Base-by-base conservation (phyloP, 495 filamentous ascomycete species). In the Tricharina praecox region DNA sequence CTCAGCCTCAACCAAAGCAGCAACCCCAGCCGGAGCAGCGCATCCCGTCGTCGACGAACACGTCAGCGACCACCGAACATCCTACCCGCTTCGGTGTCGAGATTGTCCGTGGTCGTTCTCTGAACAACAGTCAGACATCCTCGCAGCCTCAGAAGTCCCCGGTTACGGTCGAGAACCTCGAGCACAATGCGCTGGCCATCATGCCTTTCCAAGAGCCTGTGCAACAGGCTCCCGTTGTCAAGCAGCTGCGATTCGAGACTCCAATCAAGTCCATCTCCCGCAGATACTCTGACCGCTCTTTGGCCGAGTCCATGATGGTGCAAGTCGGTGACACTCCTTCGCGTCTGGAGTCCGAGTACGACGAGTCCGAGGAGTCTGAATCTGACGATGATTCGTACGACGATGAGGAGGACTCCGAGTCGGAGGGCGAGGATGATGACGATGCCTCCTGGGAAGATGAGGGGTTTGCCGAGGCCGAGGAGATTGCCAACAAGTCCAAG, bases 281-380 rank as follows among this genome's bases (percentile, higher is more conserved):
- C 36, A 59, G 57, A 48, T 21, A 49, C 19, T 59, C 55, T 1
- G 53, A 52, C 15, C 13, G 48, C 15, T 55, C 51, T 21, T 49
- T 61, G 8, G 57, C 59, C 21, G 58, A 50, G 32, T 61, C 58
- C 3, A 61, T 60, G 57, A 33, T 61, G n/a, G 58, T 54, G 20
- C 44, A 61, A 21, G 51, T 47, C 34, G 58, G 53, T 21, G 56
- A 59, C 21, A 47, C 23, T 28, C 30, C 34, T 1, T 10, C 9
- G 15, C 18, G 19, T 16, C 1, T 48, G 2, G 21, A 26, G 8
- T 38, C 33, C 15, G 35, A 46, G 20, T 35, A 16, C 19, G 25
- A 25, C 11, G 40, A 43, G 13, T 7, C 9, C 24, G 24, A 4
- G 3, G 42, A 50, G 37, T 23, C 21, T 10, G 52, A 45, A 7